Evolutionary conservation across 441 rosid species (phyloP).

Genomic region (Syzygium malaccense): DNA sequence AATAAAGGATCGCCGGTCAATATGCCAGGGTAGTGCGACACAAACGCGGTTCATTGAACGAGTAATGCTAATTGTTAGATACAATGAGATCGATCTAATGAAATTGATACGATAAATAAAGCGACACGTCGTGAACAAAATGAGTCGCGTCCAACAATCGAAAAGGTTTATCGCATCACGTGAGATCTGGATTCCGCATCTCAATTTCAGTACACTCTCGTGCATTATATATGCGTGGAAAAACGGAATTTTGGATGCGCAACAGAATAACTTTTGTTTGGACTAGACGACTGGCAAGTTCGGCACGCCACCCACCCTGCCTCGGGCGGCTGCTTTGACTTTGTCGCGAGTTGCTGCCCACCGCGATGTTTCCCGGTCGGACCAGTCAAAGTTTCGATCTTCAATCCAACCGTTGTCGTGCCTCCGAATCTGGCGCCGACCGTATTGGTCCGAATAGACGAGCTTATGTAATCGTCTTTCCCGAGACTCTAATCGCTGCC

Average conservation of each 20-base stretch:
- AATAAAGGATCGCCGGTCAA: not conserved
- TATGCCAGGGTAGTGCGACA: accelerated
- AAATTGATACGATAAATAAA: not conserved
- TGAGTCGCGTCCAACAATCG: not conserved
- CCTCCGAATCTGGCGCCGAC: not conserved
- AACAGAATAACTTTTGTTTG: not conserved
- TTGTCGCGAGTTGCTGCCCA: not conserved
- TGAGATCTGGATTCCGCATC: not conserved
- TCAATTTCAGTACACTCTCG: not conserved
- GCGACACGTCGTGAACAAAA: accelerated
- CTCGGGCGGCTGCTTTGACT: not conserved
- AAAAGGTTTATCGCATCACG: not conserved
- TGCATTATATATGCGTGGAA: not conserved
- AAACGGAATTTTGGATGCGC: not conserved
- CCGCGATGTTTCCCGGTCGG: not conserved
- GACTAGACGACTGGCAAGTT: not conserved
- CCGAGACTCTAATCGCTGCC: not conserved
- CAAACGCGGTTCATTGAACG: accelerated
- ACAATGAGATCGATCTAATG: not conserved
- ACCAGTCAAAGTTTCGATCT: not conserved
- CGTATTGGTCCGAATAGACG: not conserved
- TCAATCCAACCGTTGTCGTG: not conserved
- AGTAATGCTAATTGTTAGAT: not conserved
- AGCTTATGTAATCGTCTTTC: not conserved
- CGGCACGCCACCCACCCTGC: not conserved